These are phyloP conservation scores for Sphagnum fallax DNA, from an alignment of 228 moss, liverwort and hornwort species.

Conservation along the genomic window DNA sequence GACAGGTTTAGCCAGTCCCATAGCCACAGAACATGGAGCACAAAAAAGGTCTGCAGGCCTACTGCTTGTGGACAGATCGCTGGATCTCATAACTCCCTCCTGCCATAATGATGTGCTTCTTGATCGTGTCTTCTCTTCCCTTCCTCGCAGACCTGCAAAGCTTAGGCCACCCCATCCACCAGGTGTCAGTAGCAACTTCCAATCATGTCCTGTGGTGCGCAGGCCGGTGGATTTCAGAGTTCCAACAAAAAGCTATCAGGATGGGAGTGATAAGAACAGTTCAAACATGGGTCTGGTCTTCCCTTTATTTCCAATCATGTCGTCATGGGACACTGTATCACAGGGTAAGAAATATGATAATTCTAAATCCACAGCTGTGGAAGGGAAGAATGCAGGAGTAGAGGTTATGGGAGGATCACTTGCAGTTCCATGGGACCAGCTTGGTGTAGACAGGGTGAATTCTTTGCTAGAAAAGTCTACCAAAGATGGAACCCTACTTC, in stretches of 20 bases:
- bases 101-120: conserved; percentile 79
- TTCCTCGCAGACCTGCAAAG: conserved; percentile 51
- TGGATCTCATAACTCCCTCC: conserved; percentile 76
- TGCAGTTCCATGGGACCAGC: conserved; percentile 61
- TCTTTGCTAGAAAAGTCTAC: conserved; percentile 63
- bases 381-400: conserved; percentile 24
- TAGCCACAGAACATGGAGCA: conserved; percentile 55
- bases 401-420: conserved; percentile 78
- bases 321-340: conserved; percentile 34
- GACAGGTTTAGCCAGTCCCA: conserved; percentile 72
- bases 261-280: conserved; percentile 4
- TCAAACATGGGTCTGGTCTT: conserved; percentile 30
- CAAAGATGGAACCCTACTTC: conserved; percentile 66
- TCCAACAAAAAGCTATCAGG: conserved; percentile 18
- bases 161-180: conserved; percentile 40
- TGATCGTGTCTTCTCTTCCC: conserved; percentile 64
- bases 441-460: conserved; percentile 55
- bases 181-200: conserved; percentile 9
- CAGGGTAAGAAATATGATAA: not conserved
- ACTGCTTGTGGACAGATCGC: conserved; percentile 72
- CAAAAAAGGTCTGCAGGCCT: conserved; percentile 73
- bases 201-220: conserved; percentile 39
- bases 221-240: conserved; percentile 70
- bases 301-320: conserved; percentile 47
- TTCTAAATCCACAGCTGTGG: not conserved